These are phyloP conservation scores for Sophora flavescens DNA, from an alignment of 306 rosid genomes.

Conservation along the genomic window DNA sequence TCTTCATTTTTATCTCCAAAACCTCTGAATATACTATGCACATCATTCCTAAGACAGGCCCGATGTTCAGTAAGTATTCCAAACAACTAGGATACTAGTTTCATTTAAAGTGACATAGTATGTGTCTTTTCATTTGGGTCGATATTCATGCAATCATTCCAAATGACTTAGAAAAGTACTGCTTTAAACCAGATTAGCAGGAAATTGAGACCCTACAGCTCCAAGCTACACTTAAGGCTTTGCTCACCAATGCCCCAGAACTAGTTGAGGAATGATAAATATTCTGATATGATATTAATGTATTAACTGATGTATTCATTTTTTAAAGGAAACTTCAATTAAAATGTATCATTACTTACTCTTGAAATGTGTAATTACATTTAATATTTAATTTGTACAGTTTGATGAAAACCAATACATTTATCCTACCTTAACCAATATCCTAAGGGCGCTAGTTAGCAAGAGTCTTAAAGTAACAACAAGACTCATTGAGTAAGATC, in stretches of 20 bases:
- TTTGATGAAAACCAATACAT: background rate
- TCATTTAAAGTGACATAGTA: background rate
- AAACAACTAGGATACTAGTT: constrained; percentile 10
- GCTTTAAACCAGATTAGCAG: constrained; percentile 4
- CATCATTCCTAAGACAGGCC: background rate
- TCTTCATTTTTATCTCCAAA: background rate
- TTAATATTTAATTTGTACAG: constrained; percentile 16
- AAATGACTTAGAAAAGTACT: background rate
- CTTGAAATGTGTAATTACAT: background rate
- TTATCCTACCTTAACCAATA: constrained; percentile 5
- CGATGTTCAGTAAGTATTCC: background rate
- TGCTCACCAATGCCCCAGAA: background rate
- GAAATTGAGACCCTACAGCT: background rate
- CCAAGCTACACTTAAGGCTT: constrained; percentile 17
- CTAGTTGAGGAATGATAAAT: constrained; percentile 18
- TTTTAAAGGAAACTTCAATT: background rate
- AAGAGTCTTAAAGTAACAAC: background rate
- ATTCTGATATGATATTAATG: constrained; percentile 20
- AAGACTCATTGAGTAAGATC: background rate
- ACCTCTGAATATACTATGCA: background rate
- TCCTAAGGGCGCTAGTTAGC: background rate
- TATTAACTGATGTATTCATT: constrained; percentile 3
- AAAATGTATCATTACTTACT: background rate
- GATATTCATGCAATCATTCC: background rate
- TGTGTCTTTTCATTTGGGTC: background rate